phyloP scores from a whole-genome alignment of 495 filamentous ascomycete species.

The Viridothelium virens region DNA sequence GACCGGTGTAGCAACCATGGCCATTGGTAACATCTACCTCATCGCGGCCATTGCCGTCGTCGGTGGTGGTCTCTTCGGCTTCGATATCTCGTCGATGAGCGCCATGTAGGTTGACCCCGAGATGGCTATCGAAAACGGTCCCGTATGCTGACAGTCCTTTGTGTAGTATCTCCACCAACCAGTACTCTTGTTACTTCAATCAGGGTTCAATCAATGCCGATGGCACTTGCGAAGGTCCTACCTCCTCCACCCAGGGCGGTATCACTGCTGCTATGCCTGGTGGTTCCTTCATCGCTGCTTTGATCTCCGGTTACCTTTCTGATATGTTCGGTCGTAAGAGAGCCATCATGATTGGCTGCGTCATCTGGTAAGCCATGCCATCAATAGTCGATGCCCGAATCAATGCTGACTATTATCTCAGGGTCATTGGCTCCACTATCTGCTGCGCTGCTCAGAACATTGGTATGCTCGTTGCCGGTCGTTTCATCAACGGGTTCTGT shows the following conservation, averaged over 20 bases:
- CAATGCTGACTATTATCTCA: slow-evolving; percentile 23
- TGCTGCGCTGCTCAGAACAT: slow-evolving; percentile 66
- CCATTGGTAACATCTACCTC: slow-evolving; percentile 59
- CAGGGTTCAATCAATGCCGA: slow-evolving; percentile 20
- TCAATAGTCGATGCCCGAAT: background rate
- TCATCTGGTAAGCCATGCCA: slow-evolving; percentile 50
- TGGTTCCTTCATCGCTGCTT: slow-evolving; percentile 66
- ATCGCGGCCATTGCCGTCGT: slow-evolving; percentile 68
- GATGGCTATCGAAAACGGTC: background rate
- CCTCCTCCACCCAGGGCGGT: slow-evolving; percentile 32
- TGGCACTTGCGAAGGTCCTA: slow-evolving; percentile 30
- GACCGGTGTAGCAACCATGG: background rate
- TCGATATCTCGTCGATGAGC: slow-evolving; percentile 77
- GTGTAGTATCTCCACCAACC: slow-evolving; percentile 34
- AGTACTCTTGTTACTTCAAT: slow-evolving; percentile 37
- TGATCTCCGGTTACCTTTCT: slow-evolving; percentile 58
- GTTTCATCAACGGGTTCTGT: slow-evolving; percentile 67
- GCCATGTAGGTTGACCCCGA: slow-evolving; percentile 43
- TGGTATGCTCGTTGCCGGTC: slow-evolving; percentile 63
- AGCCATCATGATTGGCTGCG: slow-evolving; percentile 54
- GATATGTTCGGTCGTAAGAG: slow-evolving; percentile 61
- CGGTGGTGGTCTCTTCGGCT: slow-evolving; percentile 74
- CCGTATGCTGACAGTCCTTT: background rate
- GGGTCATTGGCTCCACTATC: slow-evolving; percentile 58
- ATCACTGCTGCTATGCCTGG: slow-evolving; percentile 57